Conservation (phyloP, 176 grass and related monocot species). For the Phragmites australis region DNA sequence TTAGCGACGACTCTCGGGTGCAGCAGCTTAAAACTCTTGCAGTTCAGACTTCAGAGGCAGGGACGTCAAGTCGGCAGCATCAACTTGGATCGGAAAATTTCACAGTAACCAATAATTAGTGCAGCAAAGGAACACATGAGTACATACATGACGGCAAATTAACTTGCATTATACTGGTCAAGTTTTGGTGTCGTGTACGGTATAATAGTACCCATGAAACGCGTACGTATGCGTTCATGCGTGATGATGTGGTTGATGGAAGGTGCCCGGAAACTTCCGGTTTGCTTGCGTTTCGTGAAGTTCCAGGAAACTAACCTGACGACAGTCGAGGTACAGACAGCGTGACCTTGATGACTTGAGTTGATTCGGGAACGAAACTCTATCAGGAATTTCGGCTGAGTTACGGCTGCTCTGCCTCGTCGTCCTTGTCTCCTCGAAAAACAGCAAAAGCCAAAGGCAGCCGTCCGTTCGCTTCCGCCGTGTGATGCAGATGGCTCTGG, state of each 20-base stretch:
- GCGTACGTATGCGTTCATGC: not conserved
- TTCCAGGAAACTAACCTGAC: not conserved
- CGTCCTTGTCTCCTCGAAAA: not conserved
- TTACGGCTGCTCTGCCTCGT: not conserved
- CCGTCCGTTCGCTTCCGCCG: too few species aligned
- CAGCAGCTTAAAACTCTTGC: not conserved
- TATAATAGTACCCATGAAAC: too few species aligned
- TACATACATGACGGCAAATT: too few species aligned
- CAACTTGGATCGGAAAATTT: too few species aligned
- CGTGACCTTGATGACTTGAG: too few species aligned
- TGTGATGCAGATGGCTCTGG: too few species aligned
- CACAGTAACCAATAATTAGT: too few species aligned
- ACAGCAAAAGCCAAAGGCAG: not conserved
- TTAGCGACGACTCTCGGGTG: too few species aligned
- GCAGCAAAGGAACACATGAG: too few species aligned
- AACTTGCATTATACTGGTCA: too few species aligned
- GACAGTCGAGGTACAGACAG: too few species aligned
- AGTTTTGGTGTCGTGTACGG: too few species aligned
- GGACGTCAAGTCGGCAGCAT: not conserved
- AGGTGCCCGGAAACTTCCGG: slow-evolving; percentile 11
- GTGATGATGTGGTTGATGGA: not conserved
- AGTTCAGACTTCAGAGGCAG: not conserved
- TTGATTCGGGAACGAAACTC: slow-evolving; percentile 1
- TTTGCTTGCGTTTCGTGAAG: not conserved
- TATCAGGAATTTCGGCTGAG: slow-evolving; percentile 37